Conservation (phyloP, 768 basidiomycete genomes). For the Boletus reticuloceps region DNA sequence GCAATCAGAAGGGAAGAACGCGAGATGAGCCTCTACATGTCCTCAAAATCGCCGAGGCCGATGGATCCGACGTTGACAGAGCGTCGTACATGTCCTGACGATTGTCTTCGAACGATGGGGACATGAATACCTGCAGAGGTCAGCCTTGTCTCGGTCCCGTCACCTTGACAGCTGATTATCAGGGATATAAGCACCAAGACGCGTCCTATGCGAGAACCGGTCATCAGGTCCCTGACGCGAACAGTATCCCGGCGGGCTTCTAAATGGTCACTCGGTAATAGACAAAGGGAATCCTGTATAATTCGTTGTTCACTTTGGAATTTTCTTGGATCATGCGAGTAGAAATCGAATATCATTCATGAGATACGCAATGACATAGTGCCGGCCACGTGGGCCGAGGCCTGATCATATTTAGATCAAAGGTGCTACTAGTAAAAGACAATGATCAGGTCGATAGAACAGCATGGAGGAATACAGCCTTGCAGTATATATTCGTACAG, state of each 20-base stretch:
- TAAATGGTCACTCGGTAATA: not conserved
- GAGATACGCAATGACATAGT: too few species aligned
- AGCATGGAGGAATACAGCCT: constrained; percentile 1
- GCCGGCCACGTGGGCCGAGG: too few species aligned
- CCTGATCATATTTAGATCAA: too few species aligned
- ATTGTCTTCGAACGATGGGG: constrained; percentile 16
- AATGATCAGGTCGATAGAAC: constrained; percentile 8
- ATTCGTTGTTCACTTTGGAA: not conserved
- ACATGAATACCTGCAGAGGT: constrained; percentile 23
- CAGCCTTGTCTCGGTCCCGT: not conserved
- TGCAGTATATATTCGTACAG: constrained; percentile 17
- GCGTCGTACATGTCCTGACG: constrained; percentile 3
- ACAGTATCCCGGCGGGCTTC: not conserved
- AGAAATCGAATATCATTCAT: too few species aligned
- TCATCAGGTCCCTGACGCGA: not conserved
- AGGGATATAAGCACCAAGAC: constrained; percentile 7
- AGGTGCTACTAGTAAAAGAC: not conserved
- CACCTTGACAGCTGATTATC: not conserved
- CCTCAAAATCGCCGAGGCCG: constrained; percentile 59
- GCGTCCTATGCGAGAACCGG: constrained; percentile 1
- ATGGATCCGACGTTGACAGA: constrained; percentile 33
- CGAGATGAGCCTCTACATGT: constrained; percentile 47
- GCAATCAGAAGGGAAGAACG: not conserved
- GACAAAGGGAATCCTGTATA: not conserved
- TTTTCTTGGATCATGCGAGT: not conserved